phyloP scores from a whole-genome alignment of 2,329 filamentous ascomycete genomes.

The Alternaria dauci region DNA sequence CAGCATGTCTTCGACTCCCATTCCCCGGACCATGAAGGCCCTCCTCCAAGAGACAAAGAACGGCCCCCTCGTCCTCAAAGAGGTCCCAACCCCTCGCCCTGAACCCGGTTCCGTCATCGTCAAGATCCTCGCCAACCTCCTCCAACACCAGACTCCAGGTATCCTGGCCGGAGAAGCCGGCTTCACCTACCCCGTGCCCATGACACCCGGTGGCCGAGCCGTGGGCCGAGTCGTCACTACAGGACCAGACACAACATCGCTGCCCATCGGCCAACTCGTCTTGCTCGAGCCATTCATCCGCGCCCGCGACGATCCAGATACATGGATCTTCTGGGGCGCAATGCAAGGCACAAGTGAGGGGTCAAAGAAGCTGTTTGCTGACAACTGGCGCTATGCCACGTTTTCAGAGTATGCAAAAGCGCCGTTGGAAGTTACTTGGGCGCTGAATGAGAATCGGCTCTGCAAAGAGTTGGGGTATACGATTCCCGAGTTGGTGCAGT shows the following conservation, averaged over 20 bases:
- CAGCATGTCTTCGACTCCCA: neutral
- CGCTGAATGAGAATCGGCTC: conserved; percentile 45
- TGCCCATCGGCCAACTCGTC: conserved; percentile 50
- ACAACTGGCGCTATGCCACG: conserved; percentile 48
- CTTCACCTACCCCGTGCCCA: conserved; percentile 12
- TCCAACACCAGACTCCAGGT: conserved; percentile 3
- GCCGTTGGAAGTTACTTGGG: conserved; percentile 49
- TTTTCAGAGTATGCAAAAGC: conserved; percentile 47
- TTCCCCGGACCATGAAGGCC: conserved; percentile 33
- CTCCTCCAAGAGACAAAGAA: conserved; percentile 39
- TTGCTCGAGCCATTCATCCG: conserved; percentile 47
- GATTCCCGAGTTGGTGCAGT: neutral
- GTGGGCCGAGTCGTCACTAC: conserved; percentile 41
- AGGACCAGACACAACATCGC: conserved; percentile 26
- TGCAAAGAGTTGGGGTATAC: conserved; percentile 37
- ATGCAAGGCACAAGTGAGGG: conserved; percentile 36
- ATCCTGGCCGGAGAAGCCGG: conserved; percentile 14
- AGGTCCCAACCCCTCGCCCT: conserved; percentile 39
- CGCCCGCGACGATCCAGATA: conserved; percentile 46
- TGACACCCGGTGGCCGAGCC: conserved; percentile 7
- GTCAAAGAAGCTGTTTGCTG: conserved; percentile 32
- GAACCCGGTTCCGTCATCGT: conserved; percentile 51
- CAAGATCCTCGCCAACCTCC: conserved; percentile 45
- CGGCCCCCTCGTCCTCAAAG: conserved; percentile 38
- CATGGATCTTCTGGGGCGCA: conserved; percentile 38